These are phyloP conservation scores for Penicillium pancosmium DNA, from an alignment of 495 filamentous ascomycete species.

Conservation along the genomic window DNA sequence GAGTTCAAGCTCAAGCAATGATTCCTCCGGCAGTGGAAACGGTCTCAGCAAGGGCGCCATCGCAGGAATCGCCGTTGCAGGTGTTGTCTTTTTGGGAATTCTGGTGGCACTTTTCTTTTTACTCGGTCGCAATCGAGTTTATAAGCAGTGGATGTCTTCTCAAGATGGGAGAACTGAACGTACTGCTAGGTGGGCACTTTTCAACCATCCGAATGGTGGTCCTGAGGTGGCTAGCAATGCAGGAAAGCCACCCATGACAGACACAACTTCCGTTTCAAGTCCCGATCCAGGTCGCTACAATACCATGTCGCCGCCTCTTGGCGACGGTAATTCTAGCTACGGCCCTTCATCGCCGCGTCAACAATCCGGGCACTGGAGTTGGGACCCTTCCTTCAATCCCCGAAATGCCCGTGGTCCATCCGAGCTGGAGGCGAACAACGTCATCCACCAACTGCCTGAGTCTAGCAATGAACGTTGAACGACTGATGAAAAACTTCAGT, in stretches of 20 bases:
- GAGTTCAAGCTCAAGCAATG: constrained; percentile 4
- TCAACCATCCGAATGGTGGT: constrained; percentile 14
- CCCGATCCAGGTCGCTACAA: constrained; percentile 19
- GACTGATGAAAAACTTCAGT: neutral
- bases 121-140: constrained; percentile 42
- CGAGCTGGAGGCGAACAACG: constrained; percentile 31
- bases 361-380: constrained; percentile 27
- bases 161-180: constrained; percentile 36
- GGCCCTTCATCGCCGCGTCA: constrained; percentile 7
- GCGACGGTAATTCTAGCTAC: neutral
- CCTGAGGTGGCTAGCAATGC: constrained; percentile 17
- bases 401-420: constrained; percentile 17
- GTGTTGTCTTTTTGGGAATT: constrained; percentile 34
- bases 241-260: constrained; percentile 5
- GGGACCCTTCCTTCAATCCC: constrained; percentile 24
- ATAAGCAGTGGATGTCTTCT: constrained; percentile 41
- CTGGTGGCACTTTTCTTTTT: constrained; percentile 42
- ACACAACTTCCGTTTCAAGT: constrained; percentile 15
- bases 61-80: constrained; percentile 41
- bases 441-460: constrained; percentile 9
- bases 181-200: constrained; percentile 36
- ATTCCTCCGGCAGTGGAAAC: constrained; percentile 7
- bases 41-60: constrained; percentile 39
- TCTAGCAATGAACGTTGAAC: neutral
- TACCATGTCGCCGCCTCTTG: neutral